Evolutionary conservation across 768 basidiomycete genomes (phyloP).

Genomic region (Boletus bicolor): DNA sequence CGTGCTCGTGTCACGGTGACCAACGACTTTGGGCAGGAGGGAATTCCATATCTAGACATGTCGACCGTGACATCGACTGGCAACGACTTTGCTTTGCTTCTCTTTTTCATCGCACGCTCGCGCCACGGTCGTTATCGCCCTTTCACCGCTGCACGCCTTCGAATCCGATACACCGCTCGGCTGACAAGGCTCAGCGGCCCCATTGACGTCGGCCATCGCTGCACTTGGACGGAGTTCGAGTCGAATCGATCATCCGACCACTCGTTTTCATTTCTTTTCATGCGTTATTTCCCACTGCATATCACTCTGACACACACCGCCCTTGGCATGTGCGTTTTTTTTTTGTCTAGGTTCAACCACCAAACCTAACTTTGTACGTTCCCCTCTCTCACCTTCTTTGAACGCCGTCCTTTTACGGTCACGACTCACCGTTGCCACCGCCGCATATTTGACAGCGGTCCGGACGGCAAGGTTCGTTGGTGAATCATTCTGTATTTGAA

Average conservation of each 20-base stretch:
- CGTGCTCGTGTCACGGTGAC: slow-evolving; percentile 1
- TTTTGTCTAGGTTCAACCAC: background rate
- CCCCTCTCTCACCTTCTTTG: background rate
- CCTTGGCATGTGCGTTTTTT: background rate
- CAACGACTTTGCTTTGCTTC: background rate
- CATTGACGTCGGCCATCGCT: background rate
- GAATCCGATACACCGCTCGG: background rate
- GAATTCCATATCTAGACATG: background rate
- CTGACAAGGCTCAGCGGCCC: background rate
- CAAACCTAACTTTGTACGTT: background rate
- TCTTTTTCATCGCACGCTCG: background rate
- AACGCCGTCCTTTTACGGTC: background rate
- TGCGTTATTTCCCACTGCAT: background rate
- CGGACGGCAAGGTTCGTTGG: background rate
- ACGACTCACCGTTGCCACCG: background rate
- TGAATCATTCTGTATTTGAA: background rate
- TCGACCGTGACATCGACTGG: background rate
- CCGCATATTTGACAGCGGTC: background rate
- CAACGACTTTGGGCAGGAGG: background rate
- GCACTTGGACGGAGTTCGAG: background rate
- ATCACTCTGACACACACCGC: background rate
- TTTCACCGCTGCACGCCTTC: background rate
- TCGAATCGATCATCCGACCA: background rate
- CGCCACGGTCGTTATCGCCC: background rate
- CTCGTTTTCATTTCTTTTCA: background rate